phyloP scores from a whole-genome alignment of 768 basidiomycete species.

The Trametes punicea region DNA sequence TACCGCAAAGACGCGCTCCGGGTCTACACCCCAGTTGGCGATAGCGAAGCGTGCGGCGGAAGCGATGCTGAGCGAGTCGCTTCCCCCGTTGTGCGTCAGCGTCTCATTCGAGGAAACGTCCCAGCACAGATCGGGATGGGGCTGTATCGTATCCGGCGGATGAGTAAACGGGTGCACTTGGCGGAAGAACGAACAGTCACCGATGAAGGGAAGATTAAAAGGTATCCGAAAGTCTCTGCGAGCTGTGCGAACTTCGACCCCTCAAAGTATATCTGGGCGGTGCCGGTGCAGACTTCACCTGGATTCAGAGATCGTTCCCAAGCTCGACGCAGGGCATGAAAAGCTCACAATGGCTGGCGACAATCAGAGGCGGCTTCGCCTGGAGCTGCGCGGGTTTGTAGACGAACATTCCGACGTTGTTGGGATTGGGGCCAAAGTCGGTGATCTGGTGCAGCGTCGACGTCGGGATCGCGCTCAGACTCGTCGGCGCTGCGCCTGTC shows the following conservation, averaged over 20 bases:
- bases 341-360: slow-evolving; percentile 37
- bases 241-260: slow-evolving; percentile 47
- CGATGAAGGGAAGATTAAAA: slow-evolving; percentile 42
- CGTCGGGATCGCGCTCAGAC: slow-evolving; percentile 16
- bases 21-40: slow-evolving; percentile 43
- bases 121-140: slow-evolving; percentile 44
- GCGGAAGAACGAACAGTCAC: background rate
- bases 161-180: background rate
- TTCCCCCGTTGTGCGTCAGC: slow-evolving; percentile 52
- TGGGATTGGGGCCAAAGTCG: slow-evolving; percentile 53
- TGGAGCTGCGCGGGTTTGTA: slow-evolving; percentile 29
- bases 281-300: slow-evolving; percentile 37
- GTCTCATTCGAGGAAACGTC: slow-evolving; percentile 49
- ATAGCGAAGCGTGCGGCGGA: slow-evolving; percentile 48
- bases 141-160: background rate
- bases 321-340: background rate
- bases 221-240: slow-evolving; percentile 45
- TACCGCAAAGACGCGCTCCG: slow-evolving; percentile 45
- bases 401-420: slow-evolving; percentile 46
- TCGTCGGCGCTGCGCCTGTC: slow-evolving; percentile 5
- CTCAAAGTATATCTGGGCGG: slow-evolving; percentile 47
- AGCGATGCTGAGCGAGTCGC: slow-evolving; percentile 52
- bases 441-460: slow-evolving; percentile 33
- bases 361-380: slow-evolving; percentile 41
- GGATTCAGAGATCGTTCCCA: background rate